Percentiles rank a stretch among this genome's conserved stretches.
Conservation (phyloP, 2,329 filamentous ascomycete species). For the Atkinsonella hypoxylon region DNA sequence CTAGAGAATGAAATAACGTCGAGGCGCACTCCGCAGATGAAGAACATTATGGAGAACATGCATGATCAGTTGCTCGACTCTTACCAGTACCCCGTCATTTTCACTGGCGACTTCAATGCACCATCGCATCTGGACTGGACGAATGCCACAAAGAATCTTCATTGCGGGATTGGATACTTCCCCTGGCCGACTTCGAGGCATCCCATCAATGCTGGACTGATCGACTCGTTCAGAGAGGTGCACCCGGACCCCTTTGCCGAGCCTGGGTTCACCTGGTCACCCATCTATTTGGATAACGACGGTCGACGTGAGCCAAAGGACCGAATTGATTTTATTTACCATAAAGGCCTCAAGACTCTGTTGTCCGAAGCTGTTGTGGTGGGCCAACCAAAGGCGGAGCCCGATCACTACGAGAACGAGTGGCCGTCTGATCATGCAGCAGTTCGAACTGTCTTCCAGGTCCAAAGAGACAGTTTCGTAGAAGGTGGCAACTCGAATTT, state of each 20-base stretch:
- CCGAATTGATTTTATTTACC: conserved; percentile 31
- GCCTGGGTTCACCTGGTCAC: conserved; percentile 29
- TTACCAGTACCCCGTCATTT: conserved; percentile 21
- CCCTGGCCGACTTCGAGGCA: conserved; percentile 27
- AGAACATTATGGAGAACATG: conserved; percentile 22
- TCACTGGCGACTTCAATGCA: conserved; percentile 31
- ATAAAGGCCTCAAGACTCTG: conserved; percentile 23
- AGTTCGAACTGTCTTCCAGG: conserved; percentile 19
- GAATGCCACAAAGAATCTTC: conserved; percentile 18
- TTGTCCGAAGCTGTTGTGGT: conserved; percentile 20
- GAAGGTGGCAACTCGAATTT: background rate
- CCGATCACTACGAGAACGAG: conserved; percentile 25
- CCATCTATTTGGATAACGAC: conserved; percentile 22
- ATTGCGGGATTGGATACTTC: conserved; percentile 24
- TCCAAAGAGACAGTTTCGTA: background rate
- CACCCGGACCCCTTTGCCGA: conserved; percentile 22
- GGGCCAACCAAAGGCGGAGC: conserved; percentile 21
- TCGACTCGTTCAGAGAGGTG: conserved; percentile 27
- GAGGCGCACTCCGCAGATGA: conserved; percentile 26
- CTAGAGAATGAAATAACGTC: conserved; percentile 23
- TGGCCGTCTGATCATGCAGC: conserved; percentile 30
- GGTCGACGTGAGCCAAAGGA: conserved; percentile 25
- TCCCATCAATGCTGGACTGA: conserved; percentile 22
- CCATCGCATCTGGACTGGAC: conserved; percentile 32
- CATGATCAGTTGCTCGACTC: conserved; percentile 16